Evolutionary conservation across 1,284 basidiomycete genomes (phyloP).

Genomic region (Boletus chippewaensis): DNA sequence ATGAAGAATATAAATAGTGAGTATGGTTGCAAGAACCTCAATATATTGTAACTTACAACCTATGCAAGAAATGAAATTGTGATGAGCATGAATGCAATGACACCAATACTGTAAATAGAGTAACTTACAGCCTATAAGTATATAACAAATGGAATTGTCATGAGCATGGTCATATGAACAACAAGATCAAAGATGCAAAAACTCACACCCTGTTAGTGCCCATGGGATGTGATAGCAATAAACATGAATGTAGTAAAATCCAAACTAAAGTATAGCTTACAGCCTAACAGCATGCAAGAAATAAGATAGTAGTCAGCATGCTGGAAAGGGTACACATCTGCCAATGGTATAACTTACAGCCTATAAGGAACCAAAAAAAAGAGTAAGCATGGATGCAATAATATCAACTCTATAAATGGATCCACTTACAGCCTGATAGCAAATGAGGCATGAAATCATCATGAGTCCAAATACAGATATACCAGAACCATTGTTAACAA

Average conservation of each 20-base stretch:
- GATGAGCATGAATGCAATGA: background rate
- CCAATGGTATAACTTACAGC: background rate
- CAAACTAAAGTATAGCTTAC: background rate
- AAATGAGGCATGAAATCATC: background rate
- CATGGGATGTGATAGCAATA: background rate
- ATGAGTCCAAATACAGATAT: background rate
- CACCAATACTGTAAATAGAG: background rate
- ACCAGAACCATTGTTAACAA: background rate
- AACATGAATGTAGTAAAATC: background rate
- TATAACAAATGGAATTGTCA: background rate
- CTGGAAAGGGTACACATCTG: background rate
- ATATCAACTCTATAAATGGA: background rate
- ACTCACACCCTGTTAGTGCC: background rate
- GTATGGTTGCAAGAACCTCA: background rate
- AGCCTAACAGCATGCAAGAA: background rate
- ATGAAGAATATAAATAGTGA: background rate
- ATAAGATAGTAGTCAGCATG: background rate
- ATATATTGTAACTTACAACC: too few relatives aligned
- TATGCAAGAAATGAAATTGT: too few relatives aligned
- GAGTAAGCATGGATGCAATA: background rate
- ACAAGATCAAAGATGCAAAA: background rate
- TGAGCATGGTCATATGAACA: background rate
- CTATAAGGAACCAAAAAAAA: background rate
- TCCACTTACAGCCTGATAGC: background rate
- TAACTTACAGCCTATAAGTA: background rate